Base-by-base conservation (phyloP, 208 protist species). In the Trichomonas tenax region DNA sequence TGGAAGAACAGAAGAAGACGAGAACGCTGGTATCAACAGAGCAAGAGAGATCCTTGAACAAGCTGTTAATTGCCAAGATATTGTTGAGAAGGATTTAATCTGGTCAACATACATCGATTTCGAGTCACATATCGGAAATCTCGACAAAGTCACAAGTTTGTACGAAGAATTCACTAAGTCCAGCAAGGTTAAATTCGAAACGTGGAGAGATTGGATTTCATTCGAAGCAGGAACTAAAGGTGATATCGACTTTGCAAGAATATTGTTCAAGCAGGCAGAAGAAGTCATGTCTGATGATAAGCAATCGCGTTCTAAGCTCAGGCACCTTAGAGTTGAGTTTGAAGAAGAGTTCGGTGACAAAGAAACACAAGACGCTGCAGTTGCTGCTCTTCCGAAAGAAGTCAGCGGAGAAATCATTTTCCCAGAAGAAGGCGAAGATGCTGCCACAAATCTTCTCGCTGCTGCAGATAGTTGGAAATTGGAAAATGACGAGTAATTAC, bases 91-190 rank as follows among this genome's bases (percentile, higher is more conserved):
- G 15, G 86, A 93, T 17, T 8, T 93, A 2, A 17, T 93, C 11
- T 93, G 86, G 86, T 34, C 86, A 14, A 48, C 41, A 49, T 93
- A 93, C 26, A 93, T 93, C 17, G n/a, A 93, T n/a, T 93, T 93
- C 44, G 86, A 93, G 51, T 36, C 23, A 38, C 15, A 93, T 0
- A 38, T 51, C 14, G 86, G 86, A 34, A 93, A 38, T 93, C 26
- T 41, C 17, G 40, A 48, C 2, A 93, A 93, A n/a, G 34, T 93
- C 46, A 9, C 40, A 93, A 3, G 46, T 8, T 58, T 93, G 15
- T 93, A 93, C 15, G 8, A 51, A 51, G 21, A 44, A 51, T 38
- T 26, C 15, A 48, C 45, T 34, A 41, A 93, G 38, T 23, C 86
- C 1, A 93, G 17, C 15, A 93, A 93, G 8, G 46, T 51, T 41